Base-by-base conservation (phyloP, 2,329 filamentous ascomycete genomes). In the Monosporascus sp. region DNA sequence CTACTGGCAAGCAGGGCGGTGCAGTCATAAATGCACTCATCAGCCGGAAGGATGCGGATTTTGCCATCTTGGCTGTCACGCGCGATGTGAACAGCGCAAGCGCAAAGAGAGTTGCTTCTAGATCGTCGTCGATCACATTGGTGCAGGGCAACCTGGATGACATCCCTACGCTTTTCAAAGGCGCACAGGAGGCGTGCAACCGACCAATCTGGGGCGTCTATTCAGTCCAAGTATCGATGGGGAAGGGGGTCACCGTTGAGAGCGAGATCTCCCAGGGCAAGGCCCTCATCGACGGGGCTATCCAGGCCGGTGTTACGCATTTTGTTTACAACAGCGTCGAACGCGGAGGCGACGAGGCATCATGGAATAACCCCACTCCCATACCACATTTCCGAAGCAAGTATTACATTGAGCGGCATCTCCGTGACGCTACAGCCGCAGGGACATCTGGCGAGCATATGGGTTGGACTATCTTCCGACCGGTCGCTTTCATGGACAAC, bases 321-420 rank as follows among this genome's bases (percentile, higher is more conserved):
- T 85, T 88, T 59, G 77, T 88, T 45, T 88, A 86, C 69, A 80
- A 76, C 31, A 82, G 77, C 50, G 82, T 86, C 26, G 85, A 88
- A 57, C 81, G 85, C 40, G 82, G 83, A 44, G 83, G 84, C 46
- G 68, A 71, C 22, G 68, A 67, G 2, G 74, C 73, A 6, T 78
- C 75, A 47, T 76, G 78, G 61, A 74, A 76, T 5, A 77, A 76
- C 56, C 71, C 76, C 0, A 86, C 84, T 0, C 63, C 73, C 0
- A 74, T 87, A 47, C 80, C 82, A 0, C 84, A 88, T 66, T 88
- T 88, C 65, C 74, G 75, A 54, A 75, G 68, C 60, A 88, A 88
- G 65, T 76, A 82, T 59, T 66, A 76, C 11, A 83, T 88, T 60
- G 86, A 88, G 69, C 69, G 78, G 50, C 74, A 88, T 58, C 75